Evolutionary conservation across 331 rosid genomes (phyloP).

Genomic region (Pyrus hybrid): DNA sequence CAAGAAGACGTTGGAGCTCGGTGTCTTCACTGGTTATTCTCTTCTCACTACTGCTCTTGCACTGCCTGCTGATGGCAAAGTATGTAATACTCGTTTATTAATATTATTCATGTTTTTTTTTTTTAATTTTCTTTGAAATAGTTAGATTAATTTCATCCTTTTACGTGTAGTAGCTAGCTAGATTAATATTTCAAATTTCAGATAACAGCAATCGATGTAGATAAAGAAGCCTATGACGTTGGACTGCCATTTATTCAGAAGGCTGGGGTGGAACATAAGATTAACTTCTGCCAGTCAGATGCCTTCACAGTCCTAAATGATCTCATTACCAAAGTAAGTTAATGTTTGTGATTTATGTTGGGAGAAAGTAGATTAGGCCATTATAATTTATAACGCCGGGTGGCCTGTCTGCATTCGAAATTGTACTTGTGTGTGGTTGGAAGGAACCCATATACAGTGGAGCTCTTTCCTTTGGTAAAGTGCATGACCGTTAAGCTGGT

Average conservation of each 20-base stretch:
- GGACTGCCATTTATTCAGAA: slow-evolving; percentile 43
- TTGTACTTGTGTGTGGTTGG: too few relatives aligned
- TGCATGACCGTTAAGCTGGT: too few relatives aligned
- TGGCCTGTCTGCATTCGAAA: background rate
- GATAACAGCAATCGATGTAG: slow-evolving; percentile 36
- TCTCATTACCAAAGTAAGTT: slow-evolving; percentile 36
- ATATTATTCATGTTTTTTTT: background rate
- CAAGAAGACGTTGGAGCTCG: slow-evolving; percentile 47
- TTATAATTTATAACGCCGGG: background rate
- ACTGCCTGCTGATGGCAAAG: slow-evolving; percentile 39
- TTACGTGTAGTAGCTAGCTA: background rate
- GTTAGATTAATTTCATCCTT: background rate
- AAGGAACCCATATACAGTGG: too few relatives aligned
- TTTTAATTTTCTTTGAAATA: background rate
- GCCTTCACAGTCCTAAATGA: slow-evolving; percentile 31
- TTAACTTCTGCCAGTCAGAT: slow-evolving; percentile 30
- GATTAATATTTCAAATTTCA: background rate
- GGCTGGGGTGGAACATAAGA: slow-evolving; percentile 56
- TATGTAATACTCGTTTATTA: background rate
- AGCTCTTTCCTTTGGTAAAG: too few relatives aligned
- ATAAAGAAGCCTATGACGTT: slow-evolving; percentile 34
- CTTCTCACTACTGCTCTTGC: slow-evolving; percentile 61
- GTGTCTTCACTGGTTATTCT: slow-evolving; percentile 63
- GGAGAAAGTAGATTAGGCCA: too few relatives aligned
- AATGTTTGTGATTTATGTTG: background rate